Evolutionary conservation across 2,329 filamentous ascomycete species (phyloP).

Genomic region (Aspergillus niger): DNA sequence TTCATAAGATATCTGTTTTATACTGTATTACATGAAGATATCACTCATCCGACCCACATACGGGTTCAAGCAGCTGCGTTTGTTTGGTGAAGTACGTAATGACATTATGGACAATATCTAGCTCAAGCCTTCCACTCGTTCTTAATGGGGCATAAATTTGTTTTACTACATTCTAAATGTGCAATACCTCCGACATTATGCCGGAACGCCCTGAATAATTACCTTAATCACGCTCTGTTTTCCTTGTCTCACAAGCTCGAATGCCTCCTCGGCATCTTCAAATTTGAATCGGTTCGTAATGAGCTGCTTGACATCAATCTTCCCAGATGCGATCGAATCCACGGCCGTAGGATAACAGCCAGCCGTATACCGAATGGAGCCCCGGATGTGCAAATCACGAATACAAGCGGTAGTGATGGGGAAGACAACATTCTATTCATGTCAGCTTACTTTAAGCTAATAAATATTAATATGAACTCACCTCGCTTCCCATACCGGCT

Average conservation of each 20-base stretch:
- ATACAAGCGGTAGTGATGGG: constrained; percentile 55
- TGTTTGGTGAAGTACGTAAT: no score
- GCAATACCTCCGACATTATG: no score
- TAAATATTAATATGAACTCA: constrained; percentile 12
- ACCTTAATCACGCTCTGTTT: constrained; percentile 47
- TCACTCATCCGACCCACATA: no score
- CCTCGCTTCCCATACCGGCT: constrained; percentile 54
- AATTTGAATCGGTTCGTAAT: constrained; percentile 48
- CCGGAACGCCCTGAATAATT: constrained; percentile 33
- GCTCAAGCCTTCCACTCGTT: no score
- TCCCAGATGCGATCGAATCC: constrained; percentile 53
- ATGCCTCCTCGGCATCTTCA: constrained; percentile 52
- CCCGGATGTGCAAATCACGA: constrained; percentile 52
- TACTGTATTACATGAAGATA: no score
- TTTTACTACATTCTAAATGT: no score
- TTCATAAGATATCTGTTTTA: no score
- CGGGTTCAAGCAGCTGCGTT: no score
- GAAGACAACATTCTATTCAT: constrained; percentile 49
- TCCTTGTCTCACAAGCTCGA: constrained; percentile 47
- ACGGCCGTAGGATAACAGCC: constrained; percentile 55
- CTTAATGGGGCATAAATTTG: no score
- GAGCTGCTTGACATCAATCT: constrained; percentile 40
- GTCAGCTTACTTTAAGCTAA: no score
- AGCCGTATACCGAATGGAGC: constrained; percentile 54
- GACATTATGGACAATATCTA: no score